phyloP scores from a whole-genome alignment of 805 yeast species.

The Sugiyamaella smithiae region DNA sequence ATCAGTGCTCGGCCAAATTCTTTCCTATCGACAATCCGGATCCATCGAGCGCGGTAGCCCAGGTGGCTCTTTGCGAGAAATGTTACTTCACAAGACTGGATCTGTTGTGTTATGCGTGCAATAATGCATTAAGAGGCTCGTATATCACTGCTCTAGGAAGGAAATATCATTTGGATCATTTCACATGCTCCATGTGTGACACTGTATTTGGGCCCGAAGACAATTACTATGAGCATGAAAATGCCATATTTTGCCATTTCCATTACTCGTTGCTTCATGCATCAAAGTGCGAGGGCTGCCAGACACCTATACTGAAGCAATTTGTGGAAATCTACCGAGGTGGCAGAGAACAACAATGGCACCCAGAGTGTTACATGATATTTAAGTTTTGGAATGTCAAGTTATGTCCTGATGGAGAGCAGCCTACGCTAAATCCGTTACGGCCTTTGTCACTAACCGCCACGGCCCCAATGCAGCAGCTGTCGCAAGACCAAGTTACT shows the following conservation, averaged over 20 bases:
- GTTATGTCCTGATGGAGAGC: slow-evolving; percentile 41
- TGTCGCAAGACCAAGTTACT: slow-evolving; percentile 18
- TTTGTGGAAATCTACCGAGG: slow-evolving; percentile 91
- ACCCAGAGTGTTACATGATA: slow-evolving; percentile 98
- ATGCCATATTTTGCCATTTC: slow-evolving; percentile 81
- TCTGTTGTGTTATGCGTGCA: slow-evolving; percentile 82
- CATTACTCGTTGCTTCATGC: slow-evolving; percentile 89
- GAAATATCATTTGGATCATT: slow-evolving; percentile 92
- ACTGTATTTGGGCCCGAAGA: slow-evolving; percentile 87
- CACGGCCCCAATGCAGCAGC: slow-evolving; percentile 12
- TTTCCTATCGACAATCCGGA: slow-evolving; percentile 65
- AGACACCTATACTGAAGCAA: slow-evolving; percentile 85
- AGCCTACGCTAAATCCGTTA: slow-evolving; percentile 17
- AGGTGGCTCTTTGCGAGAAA: slow-evolving; percentile 77
- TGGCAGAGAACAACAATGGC: slow-evolving; percentile 95
- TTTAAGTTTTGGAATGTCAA: slow-evolving; percentile 94
- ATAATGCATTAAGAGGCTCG: slow-evolving; percentile 82
- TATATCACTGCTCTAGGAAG: slow-evolving; percentile 91
- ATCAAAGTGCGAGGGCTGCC: slow-evolving; percentile 89
- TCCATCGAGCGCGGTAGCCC: slow-evolving; percentile 22
- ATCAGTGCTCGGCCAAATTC: slow-evolving; percentile 78
- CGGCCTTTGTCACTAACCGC: slow-evolving; percentile 19
- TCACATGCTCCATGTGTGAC: slow-evolving; percentile 83
- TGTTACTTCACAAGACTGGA: slow-evolving; percentile 86
- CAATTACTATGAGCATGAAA: slow-evolving; percentile 85